A percentile compares a stretch with the other conserved stretches of the same genome.
Conservation (phyloP, 108 stramenopile species). For the Chaetoceros tenuissimus region DNA sequence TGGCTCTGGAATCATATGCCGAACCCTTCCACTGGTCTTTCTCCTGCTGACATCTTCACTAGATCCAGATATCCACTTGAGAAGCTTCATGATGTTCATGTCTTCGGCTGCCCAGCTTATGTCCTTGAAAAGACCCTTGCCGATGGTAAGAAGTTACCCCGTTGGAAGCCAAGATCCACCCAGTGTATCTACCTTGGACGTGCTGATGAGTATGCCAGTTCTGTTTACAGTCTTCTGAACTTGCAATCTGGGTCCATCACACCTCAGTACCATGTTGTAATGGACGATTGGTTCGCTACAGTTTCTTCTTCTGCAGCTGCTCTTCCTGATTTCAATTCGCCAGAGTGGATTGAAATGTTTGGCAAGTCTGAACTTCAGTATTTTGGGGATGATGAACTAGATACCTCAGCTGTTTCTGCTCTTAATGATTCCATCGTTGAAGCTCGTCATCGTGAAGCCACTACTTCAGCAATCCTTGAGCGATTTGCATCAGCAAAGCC, state of each 20-base stretch:
- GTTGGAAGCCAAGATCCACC: conserved; percentile 12
- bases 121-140: conserved; percentile 18
- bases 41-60: conserved; percentile 12
- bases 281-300: conserved; percentile 35
- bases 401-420: background rate
- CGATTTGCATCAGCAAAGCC: background rate
- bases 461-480: background rate
- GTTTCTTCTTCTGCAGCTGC: conserved; percentile 1
- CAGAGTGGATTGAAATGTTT: conserved; percentile 17
- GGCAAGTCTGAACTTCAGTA: conserved; percentile 9
- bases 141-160: conserved; percentile 21
- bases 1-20: conserved; percentile 17
- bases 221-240: conserved; percentile 26
- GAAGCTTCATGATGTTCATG: conserved; percentile 11
- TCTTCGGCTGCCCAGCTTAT: conserved; percentile 28
- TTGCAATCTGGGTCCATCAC: conserved; percentile 21
- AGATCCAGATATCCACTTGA: background rate
- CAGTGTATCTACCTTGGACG: conserved; percentile 13
- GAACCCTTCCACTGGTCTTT: background rate
- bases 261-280: conserved; percentile 38
- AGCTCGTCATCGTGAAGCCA: too few species aligned
- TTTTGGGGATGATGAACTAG: conserved; percentile 9
- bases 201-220: conserved; percentile 10
- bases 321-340: conserved; percentile 8
- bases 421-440: background rate